phyloP scores from a whole-genome alignment of 345 rosid species.

The Salix arbutifolia region DNA sequence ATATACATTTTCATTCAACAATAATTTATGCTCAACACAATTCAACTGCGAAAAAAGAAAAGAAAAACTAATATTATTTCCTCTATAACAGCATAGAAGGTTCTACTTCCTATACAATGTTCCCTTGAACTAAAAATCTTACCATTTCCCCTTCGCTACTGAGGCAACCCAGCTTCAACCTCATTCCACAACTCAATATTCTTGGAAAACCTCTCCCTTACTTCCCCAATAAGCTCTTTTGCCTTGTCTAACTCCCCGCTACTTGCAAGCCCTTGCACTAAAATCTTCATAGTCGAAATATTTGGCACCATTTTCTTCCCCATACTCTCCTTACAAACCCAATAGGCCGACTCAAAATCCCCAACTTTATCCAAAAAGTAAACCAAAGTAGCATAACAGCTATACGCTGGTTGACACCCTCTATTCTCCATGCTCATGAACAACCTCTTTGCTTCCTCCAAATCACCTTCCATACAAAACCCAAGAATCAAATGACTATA shows the following conservation, averaged over 20 bases:
- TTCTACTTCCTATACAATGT: neutral
- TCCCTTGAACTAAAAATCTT: neutral
- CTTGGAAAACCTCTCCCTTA: slow-evolving; percentile 56
- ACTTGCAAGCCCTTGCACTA: slow-evolving; percentile 59
- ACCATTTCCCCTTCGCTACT: slow-evolving; percentile 23
- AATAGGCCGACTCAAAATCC: slow-evolving; percentile 61
- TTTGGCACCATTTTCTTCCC: slow-evolving; percentile 70
- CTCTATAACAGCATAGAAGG: neutral
- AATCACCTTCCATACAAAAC: slow-evolving; percentile 55
- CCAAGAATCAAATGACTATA: slow-evolving; percentile 67
- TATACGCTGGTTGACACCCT: slow-evolving; percentile 48
- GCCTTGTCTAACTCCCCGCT: slow-evolving; percentile 59
- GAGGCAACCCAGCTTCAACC: slow-evolving; percentile 65
- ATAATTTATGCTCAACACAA: neutral
- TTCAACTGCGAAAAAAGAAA: neutral
- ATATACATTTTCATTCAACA: neutral
- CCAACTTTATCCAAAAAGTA: slow-evolving; percentile 54
- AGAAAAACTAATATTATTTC: neutral
- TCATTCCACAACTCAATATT: slow-evolving; percentile 65
- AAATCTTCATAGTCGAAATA: slow-evolving; percentile 52
- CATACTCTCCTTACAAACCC: slow-evolving; percentile 54
- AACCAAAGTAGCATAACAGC: slow-evolving; percentile 52
- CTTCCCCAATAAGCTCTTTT: slow-evolving; percentile 37
- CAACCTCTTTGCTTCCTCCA: slow-evolving; percentile 64
- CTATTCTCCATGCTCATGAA: slow-evolving; percentile 47